These are phyloP conservation scores for Amanita pseudoporphyria DNA, from an alignment of 768 basidiomycete genomes.

Conservation along the genomic window DNA sequence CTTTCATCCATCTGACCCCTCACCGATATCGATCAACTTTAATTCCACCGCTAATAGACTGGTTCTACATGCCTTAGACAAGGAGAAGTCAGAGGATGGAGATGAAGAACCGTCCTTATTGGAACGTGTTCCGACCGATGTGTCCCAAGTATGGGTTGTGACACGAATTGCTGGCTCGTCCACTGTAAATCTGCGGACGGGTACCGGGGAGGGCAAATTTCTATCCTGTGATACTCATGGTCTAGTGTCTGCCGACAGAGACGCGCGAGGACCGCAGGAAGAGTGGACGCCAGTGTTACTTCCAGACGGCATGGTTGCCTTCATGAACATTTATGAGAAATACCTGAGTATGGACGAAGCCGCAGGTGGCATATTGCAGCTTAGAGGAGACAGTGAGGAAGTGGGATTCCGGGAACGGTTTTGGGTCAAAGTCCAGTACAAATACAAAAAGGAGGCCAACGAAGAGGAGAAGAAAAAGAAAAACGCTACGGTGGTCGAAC, in stretches of 20 bases:
- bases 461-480: slow-evolving; percentile 71
- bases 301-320: slow-evolving; percentile 79
- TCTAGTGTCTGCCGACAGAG: slow-evolving; percentile 72
- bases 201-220: slow-evolving; percentile 85
- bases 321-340: slow-evolving; percentile 85
- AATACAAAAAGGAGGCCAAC: slow-evolving; percentile 77
- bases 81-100: slow-evolving; percentile 40
- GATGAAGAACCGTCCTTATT: slow-evolving; percentile 36
- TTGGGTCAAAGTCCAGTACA: slow-evolving; percentile 83
- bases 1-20: slow-evolving; percentile 72
- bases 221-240: slow-evolving; percentile 83
- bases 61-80: slow-evolving; percentile 55
- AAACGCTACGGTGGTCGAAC: slow-evolving; percentile 40
- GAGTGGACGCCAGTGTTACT: slow-evolving; percentile 85
- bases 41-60: slow-evolving; percentile 69
- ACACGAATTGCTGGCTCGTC: slow-evolving; percentile 79
- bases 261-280: slow-evolving; percentile 88
- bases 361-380: slow-evolving; percentile 68
- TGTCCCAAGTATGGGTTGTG: slow-evolving; percentile 86
- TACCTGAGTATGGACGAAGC: slow-evolving; percentile 81
- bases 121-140: slow-evolving; percentile 67
- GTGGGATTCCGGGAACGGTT: slow-evolving; percentile 83
- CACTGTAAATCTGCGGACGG: slow-evolving; percentile 80
- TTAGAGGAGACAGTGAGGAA: slow-evolving; percentile 79
- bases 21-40: slow-evolving; percentile 67